Percentiles rank a stretch among this genome's conserved stretches.
These are phyloP conservation scores for Saccharomyces hybrid DNA, from an alignment of 1,139 yeast species.

Conservation along the genomic window DNA sequence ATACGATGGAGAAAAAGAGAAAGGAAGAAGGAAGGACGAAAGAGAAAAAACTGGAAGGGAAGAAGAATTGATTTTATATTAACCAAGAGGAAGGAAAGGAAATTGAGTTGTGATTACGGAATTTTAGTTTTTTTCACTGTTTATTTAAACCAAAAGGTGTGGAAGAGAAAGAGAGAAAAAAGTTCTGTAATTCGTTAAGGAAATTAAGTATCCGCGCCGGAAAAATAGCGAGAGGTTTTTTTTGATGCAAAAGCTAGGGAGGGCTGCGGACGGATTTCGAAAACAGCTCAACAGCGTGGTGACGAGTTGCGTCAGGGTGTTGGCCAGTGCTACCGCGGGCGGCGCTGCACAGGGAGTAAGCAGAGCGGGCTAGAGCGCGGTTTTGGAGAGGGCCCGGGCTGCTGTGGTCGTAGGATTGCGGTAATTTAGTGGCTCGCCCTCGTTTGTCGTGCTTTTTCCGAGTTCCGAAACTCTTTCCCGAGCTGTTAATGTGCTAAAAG, in stretches of 20 bases:
- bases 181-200: not conserved
- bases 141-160: not conserved
- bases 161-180: not conserved
- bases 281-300: not conserved
- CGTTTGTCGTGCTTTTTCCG: not conserved
- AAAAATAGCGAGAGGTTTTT: not conserved
- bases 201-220: not conserved
- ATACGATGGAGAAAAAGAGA: not conserved
- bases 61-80: not conserved
- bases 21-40: not conserved
- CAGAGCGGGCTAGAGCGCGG: not conserved
- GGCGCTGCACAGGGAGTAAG: not conserved
- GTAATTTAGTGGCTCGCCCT: not conserved
- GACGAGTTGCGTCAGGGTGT: not conserved
- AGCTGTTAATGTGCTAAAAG: not conserved
- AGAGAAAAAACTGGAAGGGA: not conserved
- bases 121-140: not conserved
- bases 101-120: not conserved
- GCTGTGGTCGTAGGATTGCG: not conserved
- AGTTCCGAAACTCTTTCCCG: not conserved
- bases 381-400: not conserved
- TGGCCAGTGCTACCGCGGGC: not conserved
- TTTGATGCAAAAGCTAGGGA: not conserved
- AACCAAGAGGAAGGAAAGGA: not conserved
- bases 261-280: not conserved